A percentile compares a stretch with the other conserved stretches of the same genome.
These are phyloP conservation scores for Apiotrichum brassicae DNA, from an alignment of 1,284 basidiomycete species.

Conservation along the genomic window DNA sequence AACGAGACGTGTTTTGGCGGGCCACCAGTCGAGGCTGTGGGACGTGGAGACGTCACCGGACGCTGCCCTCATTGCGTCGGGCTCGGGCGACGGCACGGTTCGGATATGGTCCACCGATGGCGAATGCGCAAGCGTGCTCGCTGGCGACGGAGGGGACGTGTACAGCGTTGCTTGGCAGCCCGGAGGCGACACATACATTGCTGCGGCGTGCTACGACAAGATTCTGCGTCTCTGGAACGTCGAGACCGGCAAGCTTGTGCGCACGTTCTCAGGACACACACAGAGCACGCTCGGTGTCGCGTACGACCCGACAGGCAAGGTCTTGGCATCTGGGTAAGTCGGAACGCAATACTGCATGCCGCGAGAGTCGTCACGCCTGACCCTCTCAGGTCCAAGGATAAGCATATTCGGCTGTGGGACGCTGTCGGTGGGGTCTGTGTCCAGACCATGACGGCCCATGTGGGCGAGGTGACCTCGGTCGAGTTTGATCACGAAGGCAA, in stretches of 20 bases:
- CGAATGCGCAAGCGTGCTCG: conserved; percentile 25
- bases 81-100: conserved; percentile 48
- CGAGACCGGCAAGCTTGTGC: conserved; percentile 44
- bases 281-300: conserved; percentile 47
- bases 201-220: conserved; percentile 50
- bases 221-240: conserved; percentile 50
- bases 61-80: conserved; percentile 39
- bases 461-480: conserved; percentile 51
- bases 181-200: conserved; percentile 39
- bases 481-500: conserved; percentile 48
- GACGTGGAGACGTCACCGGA: conserved; percentile 34
- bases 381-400: conserved; percentile 47
- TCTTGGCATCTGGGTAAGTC: conserved; percentile 46
- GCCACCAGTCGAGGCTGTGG: conserved; percentile 49
- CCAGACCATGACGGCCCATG: conserved; percentile 47
- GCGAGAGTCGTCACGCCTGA: too few relatives aligned
- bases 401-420: conserved; percentile 51
- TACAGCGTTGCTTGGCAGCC: conserved; percentile 49
- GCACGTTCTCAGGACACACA: conserved; percentile 51
- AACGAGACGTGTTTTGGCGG: conserved; percentile 28
- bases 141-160: conserved; percentile 47
- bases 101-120: conserved; percentile 45
- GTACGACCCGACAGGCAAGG: conserved; percentile 47
- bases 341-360: neutral
- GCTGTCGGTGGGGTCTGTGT: conserved; percentile 49